Evolutionary conservation across 208 protist genomes (phyloP), one percentile per base, ranked within the genome.

Genomic region (Trypanosomatidae sp.): DNA sequence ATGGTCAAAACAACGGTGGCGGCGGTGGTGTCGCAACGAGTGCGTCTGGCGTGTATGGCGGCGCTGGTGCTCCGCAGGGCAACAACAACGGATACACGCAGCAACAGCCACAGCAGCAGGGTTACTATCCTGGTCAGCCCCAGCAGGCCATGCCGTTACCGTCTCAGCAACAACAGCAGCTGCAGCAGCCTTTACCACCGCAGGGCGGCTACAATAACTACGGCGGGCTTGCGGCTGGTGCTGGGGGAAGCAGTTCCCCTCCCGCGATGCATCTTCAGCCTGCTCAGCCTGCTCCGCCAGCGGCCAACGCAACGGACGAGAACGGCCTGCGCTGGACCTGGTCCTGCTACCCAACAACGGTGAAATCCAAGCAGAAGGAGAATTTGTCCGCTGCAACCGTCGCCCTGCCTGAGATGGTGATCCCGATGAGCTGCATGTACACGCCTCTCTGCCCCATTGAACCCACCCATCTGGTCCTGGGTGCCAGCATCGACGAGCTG

Each of bases 391-490:
- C 77, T 0, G 80, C 79, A 3, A 83, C 76, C 30, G 41, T 79
- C 47, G 71, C 87, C 41, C 74, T 78, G 66, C 72, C 91, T 17
- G 87, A 89, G 75, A 96, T 95, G 91, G 80, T 96, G 41, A 79
- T 97, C 41, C 93, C 93, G 30, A 76, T 97, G 80, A 80, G 84
- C n/a, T 97, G 93, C 79, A 92, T 97, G 86, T 94, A 95, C 89
- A 91, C 89, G 9, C 93, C 93, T 7, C 82, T 97, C 52, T 62
- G 73, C 36, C 85, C 86, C 8, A 79, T 96, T 25, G 80, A 84
- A 5, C 58, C 81, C 7, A 62, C 43, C 46, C 81, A 83, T 43
- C 68, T 95, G 44, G 80, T 93, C 1, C 65, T 89, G 28, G 88
- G 83, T 15, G 73, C 79, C 43, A 3, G 62, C 15, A 22, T 73